Conservation (phyloP, 495 filamentous ascomycete genomes). For the Podospora tetraspora region DNA sequence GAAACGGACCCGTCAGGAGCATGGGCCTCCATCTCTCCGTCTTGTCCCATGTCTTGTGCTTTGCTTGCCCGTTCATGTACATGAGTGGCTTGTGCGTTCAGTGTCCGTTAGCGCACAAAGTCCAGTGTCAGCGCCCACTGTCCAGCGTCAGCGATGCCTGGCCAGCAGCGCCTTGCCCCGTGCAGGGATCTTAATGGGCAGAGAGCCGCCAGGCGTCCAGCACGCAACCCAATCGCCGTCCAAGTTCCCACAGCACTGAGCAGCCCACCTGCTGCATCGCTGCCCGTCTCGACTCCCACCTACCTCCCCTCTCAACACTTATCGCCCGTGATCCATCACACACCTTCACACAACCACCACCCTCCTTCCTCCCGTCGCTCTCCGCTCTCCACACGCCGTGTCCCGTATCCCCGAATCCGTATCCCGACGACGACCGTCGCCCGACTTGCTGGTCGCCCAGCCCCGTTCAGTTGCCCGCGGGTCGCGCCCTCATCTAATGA, state of each 20-base stretch:
- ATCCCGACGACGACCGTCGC: background rate
- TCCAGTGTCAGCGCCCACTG: background rate
- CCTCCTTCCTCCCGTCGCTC: background rate
- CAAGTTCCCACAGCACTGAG: background rate
- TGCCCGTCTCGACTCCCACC: background rate
- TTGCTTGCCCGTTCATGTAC: background rate
- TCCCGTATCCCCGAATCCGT: background rate
- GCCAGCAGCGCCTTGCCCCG: background rate
- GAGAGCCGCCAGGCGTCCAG: constrained; percentile 17
- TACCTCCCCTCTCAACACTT: background rate
- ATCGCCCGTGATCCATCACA: background rate
- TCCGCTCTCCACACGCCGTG: background rate
- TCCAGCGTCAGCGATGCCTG: background rate
- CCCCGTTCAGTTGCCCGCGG: background rate
- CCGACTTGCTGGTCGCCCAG: background rate
- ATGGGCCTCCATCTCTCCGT: background rate
- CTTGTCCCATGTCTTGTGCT: background rate
- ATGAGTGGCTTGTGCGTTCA: background rate
- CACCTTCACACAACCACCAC: background rate
- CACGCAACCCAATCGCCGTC: constrained; percentile 11
- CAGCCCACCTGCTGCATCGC: background rate
- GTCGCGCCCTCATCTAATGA: constrained; percentile 10
- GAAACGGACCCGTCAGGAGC: background rate
- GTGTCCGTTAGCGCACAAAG: constrained; percentile 5
- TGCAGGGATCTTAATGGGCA: constrained; percentile 20